These are phyloP conservation scores for Balansia obtecta DNA, from an alignment of 2,329 filamentous ascomycete genomes.

Conservation along the genomic window DNA sequence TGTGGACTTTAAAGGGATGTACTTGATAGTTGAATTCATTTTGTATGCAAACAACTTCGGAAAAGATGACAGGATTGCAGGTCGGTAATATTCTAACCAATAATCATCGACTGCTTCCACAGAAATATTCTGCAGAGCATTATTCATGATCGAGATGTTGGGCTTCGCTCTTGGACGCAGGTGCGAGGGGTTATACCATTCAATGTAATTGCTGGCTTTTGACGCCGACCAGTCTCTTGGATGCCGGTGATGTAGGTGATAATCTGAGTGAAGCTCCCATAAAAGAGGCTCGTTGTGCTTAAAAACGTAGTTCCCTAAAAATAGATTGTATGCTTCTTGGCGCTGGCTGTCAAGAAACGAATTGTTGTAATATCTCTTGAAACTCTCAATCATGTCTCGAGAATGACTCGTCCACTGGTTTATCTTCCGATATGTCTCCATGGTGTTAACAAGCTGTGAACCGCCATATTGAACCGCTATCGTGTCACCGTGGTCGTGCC, in stretches of 20 bases:
- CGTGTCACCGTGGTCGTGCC: constrained; percentile 93
- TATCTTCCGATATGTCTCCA: constrained; percentile 98
- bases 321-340: constrained; percentile 95
- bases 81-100: constrained; percentile 95
- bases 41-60: constrained; percentile 86
- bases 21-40: constrained; percentile 80
- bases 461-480: constrained; percentile 97
- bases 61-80: constrained; percentile 75
- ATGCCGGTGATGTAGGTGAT: constrained; percentile 86
- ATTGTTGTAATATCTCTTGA: constrained; percentile 98
- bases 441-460: constrained; percentile 95
- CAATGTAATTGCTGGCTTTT: constrained; percentile 59
- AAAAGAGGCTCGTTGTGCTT: constrained; percentile 81
- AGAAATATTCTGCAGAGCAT: constrained; percentile 27
- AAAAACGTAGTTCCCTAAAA: constrained; percentile 92
- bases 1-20: constrained; percentile 63
- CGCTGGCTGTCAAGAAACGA: constrained; percentile 95
- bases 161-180: constrained; percentile 51
- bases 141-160: constrained; percentile 26
- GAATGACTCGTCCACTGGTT: constrained; percentile 98
- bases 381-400: constrained; percentile 96
- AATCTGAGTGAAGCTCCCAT: constrained; percentile 91
- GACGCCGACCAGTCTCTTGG: constrained; percentile 61
- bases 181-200: constrained; percentile 72
- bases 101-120: constrained; percentile 74